phyloP scores from a whole-genome alignment of 441 rosid genomes.

The Viola pubescens region DNA sequence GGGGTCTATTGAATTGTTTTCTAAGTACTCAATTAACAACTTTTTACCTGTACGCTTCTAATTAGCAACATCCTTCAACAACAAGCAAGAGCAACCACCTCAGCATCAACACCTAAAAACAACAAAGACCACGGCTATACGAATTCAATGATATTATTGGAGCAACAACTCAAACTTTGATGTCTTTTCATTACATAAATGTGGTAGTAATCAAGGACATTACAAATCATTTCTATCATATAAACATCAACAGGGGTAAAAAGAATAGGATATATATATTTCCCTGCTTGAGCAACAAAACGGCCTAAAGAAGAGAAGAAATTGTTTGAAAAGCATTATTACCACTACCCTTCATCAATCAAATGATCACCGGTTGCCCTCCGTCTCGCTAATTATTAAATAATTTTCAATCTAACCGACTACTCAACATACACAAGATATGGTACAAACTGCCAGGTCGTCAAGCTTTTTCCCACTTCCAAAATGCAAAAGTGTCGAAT shows the following conservation, averaged over 20 bases:
- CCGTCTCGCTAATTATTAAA: conserved; percentile 30
- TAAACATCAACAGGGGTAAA: conserved; percentile 1
- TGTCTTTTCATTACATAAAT: conserved; percentile 19
- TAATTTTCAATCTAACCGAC: conserved; percentile 37
- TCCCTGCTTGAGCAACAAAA: conserved; percentile 20
- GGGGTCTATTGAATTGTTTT: too few relatives aligned
- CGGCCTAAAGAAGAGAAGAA: conserved; percentile 12
- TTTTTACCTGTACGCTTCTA: too few relatives aligned
- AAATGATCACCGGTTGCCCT: conserved; percentile 28
- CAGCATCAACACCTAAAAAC: background rate
- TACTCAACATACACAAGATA: conserved; percentile 47
- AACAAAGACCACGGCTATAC: background rate
- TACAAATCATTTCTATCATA: conserved; percentile 25
- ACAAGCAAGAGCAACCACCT: too few relatives aligned
- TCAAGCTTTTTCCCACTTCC: conserved; percentile 10
- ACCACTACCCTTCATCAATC: conserved; percentile 17
- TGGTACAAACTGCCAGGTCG: conserved; percentile 32
- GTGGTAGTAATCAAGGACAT: conserved; percentile 23
- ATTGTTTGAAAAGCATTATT: conserved; percentile 26
- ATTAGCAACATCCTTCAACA: too few relatives aligned
- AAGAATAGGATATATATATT: background rate
- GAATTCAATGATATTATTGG: background rate
- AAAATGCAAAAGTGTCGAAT: conserved; percentile 6
- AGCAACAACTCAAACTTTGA: conserved; percentile 18
- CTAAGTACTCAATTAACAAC: too few relatives aligned